Evolutionary conservation across 352 stramenopile species (phyloP).

Genomic region (Globisporangium orthogonon): DNA sequence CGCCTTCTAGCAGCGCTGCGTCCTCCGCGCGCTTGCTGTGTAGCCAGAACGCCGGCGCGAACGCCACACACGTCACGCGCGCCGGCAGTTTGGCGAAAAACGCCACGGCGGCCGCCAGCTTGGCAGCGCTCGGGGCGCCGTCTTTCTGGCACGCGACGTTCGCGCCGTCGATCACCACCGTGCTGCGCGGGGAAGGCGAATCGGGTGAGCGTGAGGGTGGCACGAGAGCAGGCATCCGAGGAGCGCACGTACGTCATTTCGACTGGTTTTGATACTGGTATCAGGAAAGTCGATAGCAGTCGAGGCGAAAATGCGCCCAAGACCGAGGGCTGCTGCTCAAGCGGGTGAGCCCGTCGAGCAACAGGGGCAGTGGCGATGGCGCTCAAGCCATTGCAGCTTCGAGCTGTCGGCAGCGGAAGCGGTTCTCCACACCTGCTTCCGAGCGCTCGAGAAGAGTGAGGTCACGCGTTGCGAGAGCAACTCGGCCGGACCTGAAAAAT

Average conservation of each 20-base stretch:
- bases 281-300: too few relatives aligned
- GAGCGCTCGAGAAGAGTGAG: too few relatives aligned
- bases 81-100: constrained; percentile 44
- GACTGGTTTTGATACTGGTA: too few relatives aligned
- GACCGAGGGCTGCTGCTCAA: too few relatives aligned
- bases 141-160: constrained; percentile 72
- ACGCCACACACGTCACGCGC: constrained; percentile 61
- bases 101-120: constrained; percentile 57
- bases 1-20: constrained; percentile 30
- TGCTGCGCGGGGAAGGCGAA: constrained; percentile 8
- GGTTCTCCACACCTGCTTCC: too few relatives aligned
- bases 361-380: too few relatives aligned
- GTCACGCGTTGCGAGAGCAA: too few relatives aligned
- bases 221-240: not conserved
- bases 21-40: constrained; percentile 34
- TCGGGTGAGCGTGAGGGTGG: not conserved
- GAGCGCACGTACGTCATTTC: not conserved
- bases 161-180: constrained; percentile 68
- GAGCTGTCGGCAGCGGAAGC: too few relatives aligned
- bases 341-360: too few relatives aligned
- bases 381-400: too few relatives aligned
- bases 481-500: too few relatives aligned
- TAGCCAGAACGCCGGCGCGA: constrained; percentile 80
- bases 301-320: too few relatives aligned
- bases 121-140: constrained; percentile 21